phyloP scores from a whole-genome alignment of 257 asterid genomes.

The Coffea eugenioides region DNA sequence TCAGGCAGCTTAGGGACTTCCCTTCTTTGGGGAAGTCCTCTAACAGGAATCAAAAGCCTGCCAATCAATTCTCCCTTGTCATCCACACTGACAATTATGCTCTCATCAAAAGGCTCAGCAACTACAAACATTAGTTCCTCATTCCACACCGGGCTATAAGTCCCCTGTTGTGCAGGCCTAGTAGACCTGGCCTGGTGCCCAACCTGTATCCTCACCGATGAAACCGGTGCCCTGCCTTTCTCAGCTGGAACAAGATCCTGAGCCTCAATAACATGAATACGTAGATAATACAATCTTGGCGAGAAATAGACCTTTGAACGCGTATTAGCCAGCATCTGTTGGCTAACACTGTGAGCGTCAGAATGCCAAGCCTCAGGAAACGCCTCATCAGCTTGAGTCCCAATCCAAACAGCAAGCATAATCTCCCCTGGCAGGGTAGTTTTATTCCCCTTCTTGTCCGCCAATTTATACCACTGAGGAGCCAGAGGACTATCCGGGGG shows the following conservation, averaged over 20 bases:
- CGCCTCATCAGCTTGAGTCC: constrained; percentile 94
- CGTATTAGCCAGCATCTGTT: constrained; percentile 51
- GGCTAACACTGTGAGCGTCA: constrained; percentile 67
- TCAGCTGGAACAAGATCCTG: constrained; percentile 80
- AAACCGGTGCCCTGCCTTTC: constrained; percentile 42
- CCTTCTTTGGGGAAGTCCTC: constrained; percentile 44
- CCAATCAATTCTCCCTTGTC: constrained; percentile 67
- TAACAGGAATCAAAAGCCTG: constrained; percentile 49
- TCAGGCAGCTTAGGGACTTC: constrained; percentile 60
- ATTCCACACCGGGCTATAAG: constrained; percentile 72
- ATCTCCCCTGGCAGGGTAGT: constrained; percentile 54
- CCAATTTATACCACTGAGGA: constrained; percentile 76
- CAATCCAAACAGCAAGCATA: constrained; percentile 94
- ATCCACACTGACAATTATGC: constrained; percentile 53
- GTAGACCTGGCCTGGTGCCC: constrained; percentile 66
- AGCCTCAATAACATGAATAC: constrained; percentile 71
- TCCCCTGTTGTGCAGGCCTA: constrained; percentile 47
- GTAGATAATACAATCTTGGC: constrained; percentile 63
- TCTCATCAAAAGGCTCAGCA: constrained; percentile 79
- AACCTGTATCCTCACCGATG: constrained; percentile 57
- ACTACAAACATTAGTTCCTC: constrained; percentile 85
- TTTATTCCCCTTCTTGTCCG: constrained; percentile 57
- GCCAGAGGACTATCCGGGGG: constrained; percentile 93
- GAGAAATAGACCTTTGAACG: constrained; percentile 84
- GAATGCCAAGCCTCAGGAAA: constrained; percentile 93